Base-by-base conservation (phyloP, 1,284 basidiomycete genomes). In the Ceratobasidium sp. region DNA sequence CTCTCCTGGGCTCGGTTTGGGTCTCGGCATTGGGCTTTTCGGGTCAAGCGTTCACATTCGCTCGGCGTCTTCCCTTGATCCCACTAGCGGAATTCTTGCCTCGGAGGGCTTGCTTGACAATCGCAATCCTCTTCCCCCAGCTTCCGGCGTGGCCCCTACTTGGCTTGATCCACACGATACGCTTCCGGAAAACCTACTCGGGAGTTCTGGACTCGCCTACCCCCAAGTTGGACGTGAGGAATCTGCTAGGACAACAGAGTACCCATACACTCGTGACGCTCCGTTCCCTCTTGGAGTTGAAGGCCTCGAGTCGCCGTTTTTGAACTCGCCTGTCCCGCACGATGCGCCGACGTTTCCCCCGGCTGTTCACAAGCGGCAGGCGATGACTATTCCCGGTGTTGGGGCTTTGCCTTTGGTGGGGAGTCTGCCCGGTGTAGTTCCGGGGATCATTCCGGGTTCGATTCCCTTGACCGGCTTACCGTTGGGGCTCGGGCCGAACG, bases 291-390 rank as follows among this genome's bases (percentile, higher is more conserved):
- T 22, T 22, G n/a, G 14, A 19, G 16, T 49, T 19, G 16, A 22
- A 7, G 48, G n/a, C 8, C n/a, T 27, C 34, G 39, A 43, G 58
- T 61, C 58, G 8, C 31, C 34, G 27, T 61, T 61, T 37, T 39
- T 61, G n/a, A 61, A 43, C 8, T 61, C 58, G 9, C 58, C 58
- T 43, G 37, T 61, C 1, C 58, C 58, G 2, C 39, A 61, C 22
- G 58, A 61, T 31, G n/a, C 39, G 6, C 58, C 58, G 19, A 61
- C 37, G 34, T 61, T 61, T 43, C 39, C 58, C 43, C 39, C 58
- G 7, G 19, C 48, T 22, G n/a, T 22, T 49, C 48, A 49, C 48
- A 49, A 22, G n/a, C 48, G 48, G 1, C 48, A 49, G 19, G 11
- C 48, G n/a, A 19, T 7, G 19, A 2, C 43, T 46, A 46, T 46